phyloP scores from a whole-genome alignment of 1,284 basidiomycete species.

The Afroboletus lepidellus region DNA sequence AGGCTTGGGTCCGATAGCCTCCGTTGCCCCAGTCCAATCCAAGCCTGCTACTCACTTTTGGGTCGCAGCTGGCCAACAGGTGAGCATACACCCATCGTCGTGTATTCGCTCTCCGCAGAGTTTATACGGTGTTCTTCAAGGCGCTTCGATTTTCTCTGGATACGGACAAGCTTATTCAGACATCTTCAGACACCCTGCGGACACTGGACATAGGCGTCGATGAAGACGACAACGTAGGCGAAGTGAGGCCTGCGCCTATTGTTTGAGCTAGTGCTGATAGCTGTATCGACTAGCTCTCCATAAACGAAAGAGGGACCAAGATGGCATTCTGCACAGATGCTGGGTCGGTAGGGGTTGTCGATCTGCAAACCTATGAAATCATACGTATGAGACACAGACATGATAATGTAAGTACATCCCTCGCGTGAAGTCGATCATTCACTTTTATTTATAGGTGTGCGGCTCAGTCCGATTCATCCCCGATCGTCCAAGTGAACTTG shows the following conservation, averaged over 20 bases:
- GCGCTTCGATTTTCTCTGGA: conserved; percentile 44
- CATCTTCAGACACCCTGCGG: conserved; percentile 45
- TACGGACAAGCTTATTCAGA: conserved; percentile 47
- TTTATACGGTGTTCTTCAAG: conserved; percentile 30
- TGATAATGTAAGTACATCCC: conserved; percentile 48
- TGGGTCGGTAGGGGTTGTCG: conserved; percentile 63
- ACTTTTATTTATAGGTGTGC: conserved; percentile 52
- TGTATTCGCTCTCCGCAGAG: neutral
- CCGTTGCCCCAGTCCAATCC: conserved; percentile 45
- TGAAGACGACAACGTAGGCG: conserved; percentile 63
- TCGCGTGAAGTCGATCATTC: conserved; percentile 1
- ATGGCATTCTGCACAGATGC: conserved; percentile 70
- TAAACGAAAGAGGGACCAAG: conserved; percentile 53
- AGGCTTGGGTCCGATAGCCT: conserved; percentile 59
- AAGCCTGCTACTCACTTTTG: conserved; percentile 48
- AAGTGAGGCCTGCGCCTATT: conserved; percentile 45
- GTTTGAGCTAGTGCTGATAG: conserved; percentile 22
- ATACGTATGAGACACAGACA: conserved; percentile 62
- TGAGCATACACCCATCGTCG: conserved; percentile 24
- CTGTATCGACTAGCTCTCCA: conserved; percentile 56
- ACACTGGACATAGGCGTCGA: conserved; percentile 47
- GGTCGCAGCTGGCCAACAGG: conserved; percentile 60
- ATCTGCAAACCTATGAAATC: conserved; percentile 48
- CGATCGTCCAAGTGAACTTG: conserved; percentile 62
- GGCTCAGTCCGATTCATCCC: conserved; percentile 68